Evolutionary conservation across 2,329 filamentous ascomycete genomes (phyloP), one percentile per base, ranked within the genome.

Genomic region (Aspergillus sp.): DNA sequence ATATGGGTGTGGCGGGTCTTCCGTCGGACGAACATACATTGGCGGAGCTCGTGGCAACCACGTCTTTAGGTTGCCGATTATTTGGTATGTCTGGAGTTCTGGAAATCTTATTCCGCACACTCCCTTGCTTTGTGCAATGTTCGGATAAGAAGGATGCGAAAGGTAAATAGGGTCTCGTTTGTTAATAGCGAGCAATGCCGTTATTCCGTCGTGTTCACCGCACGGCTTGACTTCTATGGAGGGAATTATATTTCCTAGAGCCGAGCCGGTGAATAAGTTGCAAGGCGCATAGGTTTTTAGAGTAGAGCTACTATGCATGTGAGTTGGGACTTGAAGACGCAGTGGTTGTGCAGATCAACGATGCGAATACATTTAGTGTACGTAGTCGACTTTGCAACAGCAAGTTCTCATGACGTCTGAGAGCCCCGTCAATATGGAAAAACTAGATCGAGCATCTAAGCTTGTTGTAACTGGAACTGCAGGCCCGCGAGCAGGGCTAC

Each of bases 101-200:
- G 47, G 47, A 50, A 50, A 50, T 50, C 47, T 30, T 50, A 50
- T 19, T 50, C 47, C 47, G 27, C n/a, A 50, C n/a, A 15, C n/a
- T 11, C 15, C 30, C 47, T 17, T 17, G 47, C n/a, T 49, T 3
- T 23, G 8, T 30, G 47, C 17, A 27, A 27, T 17, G 25, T 6
- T 32, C 23, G 15, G n/a, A 27, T 44, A 6, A n/a, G 5, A 15
- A 8, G 47, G 15, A 17, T 17, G 5, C 17, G 25, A 10, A 44
- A 11, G 27, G 8, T 17, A 23, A 10, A 21, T 3, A 30, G 21
- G 8, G 36, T 4, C 7, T 44, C 13, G 17, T 3, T 32, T 32
- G 6, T 17, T 7, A 10, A 11, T 7, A 10, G 23, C 25, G n/a
- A 19, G 7, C 7, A 21, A 47, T 47, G 41, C 23, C 53, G 17